A percentile compares a stretch with the other conserved stretches of the same genome.
phyloP scores from a whole-genome alignment of 306 rosid species.

The Glycine tomentella region DNA sequence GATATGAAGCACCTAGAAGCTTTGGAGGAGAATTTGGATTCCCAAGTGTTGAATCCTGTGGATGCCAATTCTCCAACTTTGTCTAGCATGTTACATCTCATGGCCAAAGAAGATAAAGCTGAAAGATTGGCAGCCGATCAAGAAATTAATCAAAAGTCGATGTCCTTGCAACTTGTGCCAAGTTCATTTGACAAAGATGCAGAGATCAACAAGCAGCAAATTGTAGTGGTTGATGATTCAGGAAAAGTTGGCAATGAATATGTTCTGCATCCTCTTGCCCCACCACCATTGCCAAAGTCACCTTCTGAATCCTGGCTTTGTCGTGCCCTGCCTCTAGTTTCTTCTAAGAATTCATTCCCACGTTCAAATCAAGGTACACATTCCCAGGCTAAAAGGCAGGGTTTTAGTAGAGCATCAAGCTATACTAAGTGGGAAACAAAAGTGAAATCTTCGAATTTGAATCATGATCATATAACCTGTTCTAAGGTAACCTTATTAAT shows the following conservation, averaged over 20 bases:
- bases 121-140: slow-evolving; percentile 41
- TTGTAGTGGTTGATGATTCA: slow-evolving; percentile 51
- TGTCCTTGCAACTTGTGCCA: slow-evolving; percentile 49
- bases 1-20: slow-evolving; percentile 52
- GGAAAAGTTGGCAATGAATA: slow-evolving; percentile 42
- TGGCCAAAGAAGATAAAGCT: slow-evolving; percentile 45
- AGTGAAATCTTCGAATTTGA: slow-evolving; percentile 76
- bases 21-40: slow-evolving; percentile 48
- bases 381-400: slow-evolving; percentile 51
- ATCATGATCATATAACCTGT: slow-evolving; percentile 67
- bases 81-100: slow-evolving; percentile 42
- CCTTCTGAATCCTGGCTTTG: slow-evolving; percentile 98
- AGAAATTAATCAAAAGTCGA: slow-evolving; percentile 41
- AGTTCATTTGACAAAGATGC: slow-evolving; percentile 47
- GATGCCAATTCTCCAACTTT: slow-evolving; percentile 42
- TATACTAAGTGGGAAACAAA: slow-evolving; percentile 93
- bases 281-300: slow-evolving; percentile 87
- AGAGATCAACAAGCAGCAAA: slow-evolving; percentile 46
- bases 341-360: slow-evolving; percentile 53
- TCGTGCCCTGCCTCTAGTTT: slow-evolving; percentile 74
- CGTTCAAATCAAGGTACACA: slow-evolving; percentile 44
- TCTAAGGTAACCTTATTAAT: slow-evolving; percentile 72
- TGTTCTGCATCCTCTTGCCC: slow-evolving; percentile 57
- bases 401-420: slow-evolving; percentile 56
- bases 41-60: slow-evolving; percentile 36